A percentile compares a stretch with the other conserved stretches of the same genome.
Conservation (phyloP, 179 eudicot species). For the Silene noctiflora region DNA sequence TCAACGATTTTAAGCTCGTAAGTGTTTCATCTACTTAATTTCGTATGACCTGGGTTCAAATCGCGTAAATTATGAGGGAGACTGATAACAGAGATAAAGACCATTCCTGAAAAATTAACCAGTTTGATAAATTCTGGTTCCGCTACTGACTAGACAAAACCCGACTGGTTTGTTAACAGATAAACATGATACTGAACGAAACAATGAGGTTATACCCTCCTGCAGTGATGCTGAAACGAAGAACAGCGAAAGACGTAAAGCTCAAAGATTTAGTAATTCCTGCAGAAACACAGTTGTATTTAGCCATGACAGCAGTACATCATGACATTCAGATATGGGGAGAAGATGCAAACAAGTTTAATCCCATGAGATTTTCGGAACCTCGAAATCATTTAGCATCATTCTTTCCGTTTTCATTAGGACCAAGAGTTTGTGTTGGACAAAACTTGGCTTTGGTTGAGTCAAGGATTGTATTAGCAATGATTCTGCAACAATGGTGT, state of each 20-base stretch:
- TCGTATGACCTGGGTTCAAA: no score
- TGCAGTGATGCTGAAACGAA: slow-evolving; percentile 42
- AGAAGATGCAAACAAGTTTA: slow-evolving; percentile 55
- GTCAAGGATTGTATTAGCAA: slow-evolving; percentile 43
- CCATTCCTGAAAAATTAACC: no score
- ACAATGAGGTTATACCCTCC: slow-evolving; percentile 67
- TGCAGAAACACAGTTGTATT: slow-evolving; percentile 39
- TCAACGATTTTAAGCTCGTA: slow-evolving; percentile 32
- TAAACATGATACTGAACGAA: slow-evolving; percentile 54
- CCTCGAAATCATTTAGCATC: slow-evolving; percentile 46
- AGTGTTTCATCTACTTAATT: slow-evolving; percentile 8
- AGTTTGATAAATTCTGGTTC: no score
- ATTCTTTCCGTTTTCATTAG: slow-evolving; percentile 52
- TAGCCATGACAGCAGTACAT: slow-evolving; percentile 54
- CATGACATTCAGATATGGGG: slow-evolving; percentile 62
- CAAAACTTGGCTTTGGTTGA: slow-evolving; percentile 57
- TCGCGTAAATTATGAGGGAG: no score
- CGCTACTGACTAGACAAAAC: no score
- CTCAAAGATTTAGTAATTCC: slow-evolving; percentile 45
- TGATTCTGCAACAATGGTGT: slow-evolving; percentile 38
- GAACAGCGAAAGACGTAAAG: slow-evolving; percentile 31
- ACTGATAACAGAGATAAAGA: no score
- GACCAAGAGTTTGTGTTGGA: slow-evolving; percentile 55
- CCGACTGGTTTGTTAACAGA: slow-evolving; percentile 21
- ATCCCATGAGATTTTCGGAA: slow-evolving; percentile 47